Percentiles rank a stretch among this genome's conserved stretches.
phyloP scores from a whole-genome alignment of 1,284 basidiomycete species.

The Cystobasidium pallidum region DNA sequence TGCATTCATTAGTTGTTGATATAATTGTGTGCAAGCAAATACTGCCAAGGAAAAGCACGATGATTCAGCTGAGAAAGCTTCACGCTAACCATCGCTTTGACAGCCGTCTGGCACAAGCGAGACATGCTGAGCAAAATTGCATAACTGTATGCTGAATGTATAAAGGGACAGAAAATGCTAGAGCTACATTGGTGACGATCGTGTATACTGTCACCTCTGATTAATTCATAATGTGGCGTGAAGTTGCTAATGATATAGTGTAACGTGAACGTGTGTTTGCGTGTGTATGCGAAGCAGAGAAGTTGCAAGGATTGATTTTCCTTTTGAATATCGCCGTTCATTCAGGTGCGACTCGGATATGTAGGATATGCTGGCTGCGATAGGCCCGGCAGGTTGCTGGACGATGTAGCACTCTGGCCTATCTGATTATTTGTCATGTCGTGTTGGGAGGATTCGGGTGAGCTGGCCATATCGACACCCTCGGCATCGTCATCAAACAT shows the following conservation, averaged over 20 bases:
- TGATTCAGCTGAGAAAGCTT: too few relatives aligned
- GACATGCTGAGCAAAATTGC: too few relatives aligned
- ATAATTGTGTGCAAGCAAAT: too few relatives aligned
- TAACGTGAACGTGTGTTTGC: neutral
- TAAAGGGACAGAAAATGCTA: slow-evolving; percentile 9
- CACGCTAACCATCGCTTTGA: too few relatives aligned
- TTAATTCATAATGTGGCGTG: neutral
- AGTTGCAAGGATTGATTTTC: too few relatives aligned
- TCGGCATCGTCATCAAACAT: slow-evolving; percentile 19
- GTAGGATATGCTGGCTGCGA: slow-evolving; percentile 10
- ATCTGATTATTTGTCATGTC: neutral
- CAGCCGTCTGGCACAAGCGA: too few relatives aligned
- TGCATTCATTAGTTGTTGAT: neutral
- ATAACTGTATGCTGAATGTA: too few relatives aligned
- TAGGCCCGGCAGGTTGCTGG: neutral
- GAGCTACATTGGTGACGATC: slow-evolving; percentile 5
- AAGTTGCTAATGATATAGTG: neutral
- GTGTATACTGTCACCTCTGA: neutral
- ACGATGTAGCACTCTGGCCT: neutral
- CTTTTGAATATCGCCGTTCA: too few relatives aligned
- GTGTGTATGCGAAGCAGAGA: too few relatives aligned
- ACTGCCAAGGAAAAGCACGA: too few relatives aligned
- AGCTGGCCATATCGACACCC: neutral
- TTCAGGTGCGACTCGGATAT: neutral
- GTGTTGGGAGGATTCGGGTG: neutral